phyloP scores from a whole-genome alignment of 208 protist genomes.

The Wallacemonas sp. region DNA sequence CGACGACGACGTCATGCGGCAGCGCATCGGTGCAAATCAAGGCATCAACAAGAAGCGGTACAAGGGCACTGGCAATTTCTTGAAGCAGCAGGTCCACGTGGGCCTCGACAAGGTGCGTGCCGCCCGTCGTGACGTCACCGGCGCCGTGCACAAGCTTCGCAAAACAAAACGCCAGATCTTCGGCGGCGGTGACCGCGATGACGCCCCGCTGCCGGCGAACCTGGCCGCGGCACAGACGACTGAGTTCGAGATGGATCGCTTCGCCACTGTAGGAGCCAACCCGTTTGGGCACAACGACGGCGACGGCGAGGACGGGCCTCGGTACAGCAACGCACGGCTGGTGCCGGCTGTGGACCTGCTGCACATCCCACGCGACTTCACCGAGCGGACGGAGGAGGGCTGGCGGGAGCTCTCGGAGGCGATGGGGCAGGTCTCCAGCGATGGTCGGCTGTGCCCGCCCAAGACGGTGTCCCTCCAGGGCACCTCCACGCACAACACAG shows the following conservation, averaged over 20 bases:
- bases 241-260: conserved; percentile 29
- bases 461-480: conserved; percentile 11
- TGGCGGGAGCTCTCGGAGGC: conserved; percentile 33
- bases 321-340: conserved; percentile 40
- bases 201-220: background rate
- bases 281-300: conserved; percentile 17
- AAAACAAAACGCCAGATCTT: conserved; percentile 23
- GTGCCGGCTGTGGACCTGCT: conserved; percentile 27
- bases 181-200: background rate
- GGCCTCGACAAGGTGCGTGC: conserved; percentile 21
- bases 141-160: conserved; percentile 27
- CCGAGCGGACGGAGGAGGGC: conserved; percentile 31
- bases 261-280: conserved; percentile 21
- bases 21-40: conserved; percentile 28
- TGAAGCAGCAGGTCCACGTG: conserved; percentile 12
- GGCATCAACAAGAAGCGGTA: conserved; percentile 27
- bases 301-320: conserved; percentile 7
- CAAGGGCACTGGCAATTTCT: conserved; percentile 22
- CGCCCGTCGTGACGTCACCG: conserved; percentile 22
- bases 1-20: conserved; percentile 24
- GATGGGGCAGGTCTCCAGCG: conserved; percentile 10
- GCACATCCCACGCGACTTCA: conserved; percentile 30
- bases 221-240: background rate
- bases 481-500: background rate
- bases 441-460: conserved; percentile 17